A percentile compares a stretch with the other conserved stretches of the same genome.
Evolutionary conservation across 768 basidiomycete species (phyloP).

Genomic region (Kwoniella sp.): DNA sequence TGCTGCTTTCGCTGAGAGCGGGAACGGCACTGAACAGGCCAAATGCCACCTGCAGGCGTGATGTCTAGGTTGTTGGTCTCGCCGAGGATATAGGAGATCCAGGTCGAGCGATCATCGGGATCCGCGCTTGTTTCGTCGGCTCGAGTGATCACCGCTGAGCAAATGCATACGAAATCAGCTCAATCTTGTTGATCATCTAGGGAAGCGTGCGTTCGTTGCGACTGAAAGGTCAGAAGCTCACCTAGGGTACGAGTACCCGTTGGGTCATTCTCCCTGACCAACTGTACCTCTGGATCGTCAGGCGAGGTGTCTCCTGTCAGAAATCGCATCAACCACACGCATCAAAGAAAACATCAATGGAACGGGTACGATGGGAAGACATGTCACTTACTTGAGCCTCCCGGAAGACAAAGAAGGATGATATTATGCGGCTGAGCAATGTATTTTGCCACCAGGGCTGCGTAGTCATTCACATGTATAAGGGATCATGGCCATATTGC

Average conservation of each 20-base stretch:
- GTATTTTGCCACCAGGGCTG: slow-evolving; percentile 18
- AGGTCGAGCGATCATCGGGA: slow-evolving; percentile 8
- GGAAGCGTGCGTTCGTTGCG: neutral
- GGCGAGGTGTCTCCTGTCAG: slow-evolving; percentile 21
- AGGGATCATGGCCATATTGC: too few species aligned
- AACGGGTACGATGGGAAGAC: too few species aligned
- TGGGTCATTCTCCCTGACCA: slow-evolving; percentile 25
- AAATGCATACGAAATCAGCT: neutral
- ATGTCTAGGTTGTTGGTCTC: neutral
- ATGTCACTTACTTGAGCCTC: slow-evolving; percentile 25
- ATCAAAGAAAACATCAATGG: neutral
- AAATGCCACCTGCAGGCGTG: slow-evolving; percentile 22
- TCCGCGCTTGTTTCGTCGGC: slow-evolving; percentile 21
- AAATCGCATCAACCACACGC: neutral
- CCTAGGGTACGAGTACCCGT: slow-evolving; percentile 18
- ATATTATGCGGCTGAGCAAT: slow-evolving; percentile 25
- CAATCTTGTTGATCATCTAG: neutral
- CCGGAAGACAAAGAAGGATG: slow-evolving; percentile 24
- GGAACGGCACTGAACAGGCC: slow-evolving; percentile 11
- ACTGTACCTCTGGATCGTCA: slow-evolving; percentile 5
- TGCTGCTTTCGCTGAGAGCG: slow-evolving; percentile 11
- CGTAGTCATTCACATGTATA: too few species aligned
- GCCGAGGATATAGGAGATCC: slow-evolving; percentile 3
- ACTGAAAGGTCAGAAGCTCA: slow-evolving; percentile 7
- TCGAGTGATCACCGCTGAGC: slow-evolving; percentile 31